These are phyloP conservation scores for Zygotorulaspora sp. DNA, from an alignment of 805 yeast genomes.

Conservation along the genomic window DNA sequence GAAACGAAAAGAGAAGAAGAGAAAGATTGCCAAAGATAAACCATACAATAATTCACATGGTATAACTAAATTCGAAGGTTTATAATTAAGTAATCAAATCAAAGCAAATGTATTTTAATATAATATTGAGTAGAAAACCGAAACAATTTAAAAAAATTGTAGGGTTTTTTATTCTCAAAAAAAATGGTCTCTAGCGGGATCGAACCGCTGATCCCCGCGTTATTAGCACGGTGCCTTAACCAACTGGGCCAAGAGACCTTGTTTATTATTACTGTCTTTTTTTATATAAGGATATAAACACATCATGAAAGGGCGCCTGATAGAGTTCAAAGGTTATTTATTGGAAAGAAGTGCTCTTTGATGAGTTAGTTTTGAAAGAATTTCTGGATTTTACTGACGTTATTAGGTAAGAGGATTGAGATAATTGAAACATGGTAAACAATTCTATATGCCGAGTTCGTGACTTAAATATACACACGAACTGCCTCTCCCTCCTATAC, in stretches of 20 bases:
- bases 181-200: constrained; percentile 15
- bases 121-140: not conserved
- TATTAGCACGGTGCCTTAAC: constrained; percentile 17
- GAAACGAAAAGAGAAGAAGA: constrained; percentile 8
- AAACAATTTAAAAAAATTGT: not conserved
- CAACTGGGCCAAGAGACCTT: constrained; percentile 18
- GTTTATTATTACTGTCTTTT: too few species aligned
- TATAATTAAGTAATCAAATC: constrained; percentile 29
- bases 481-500: too few species aligned
- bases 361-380: too few species aligned
- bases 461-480: too few species aligned
- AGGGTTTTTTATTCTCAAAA: not conserved
- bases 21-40: constrained; percentile 17
- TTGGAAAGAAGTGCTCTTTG: too few species aligned
- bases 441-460: too few species aligned
- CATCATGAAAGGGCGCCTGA: too few species aligned
- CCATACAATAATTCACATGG: constrained; percentile 56
- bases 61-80: constrained; percentile 58
- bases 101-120: not conserved
- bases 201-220: constrained; percentile 19
- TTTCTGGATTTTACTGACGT: too few species aligned
- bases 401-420: too few species aligned
- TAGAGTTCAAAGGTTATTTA: too few species aligned
- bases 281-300: too few species aligned
- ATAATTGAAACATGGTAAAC: too few species aligned